phyloP scores from a whole-genome alignment of 2,329 filamentous ascomycete species.

The Sporothrix sp. region DNA sequence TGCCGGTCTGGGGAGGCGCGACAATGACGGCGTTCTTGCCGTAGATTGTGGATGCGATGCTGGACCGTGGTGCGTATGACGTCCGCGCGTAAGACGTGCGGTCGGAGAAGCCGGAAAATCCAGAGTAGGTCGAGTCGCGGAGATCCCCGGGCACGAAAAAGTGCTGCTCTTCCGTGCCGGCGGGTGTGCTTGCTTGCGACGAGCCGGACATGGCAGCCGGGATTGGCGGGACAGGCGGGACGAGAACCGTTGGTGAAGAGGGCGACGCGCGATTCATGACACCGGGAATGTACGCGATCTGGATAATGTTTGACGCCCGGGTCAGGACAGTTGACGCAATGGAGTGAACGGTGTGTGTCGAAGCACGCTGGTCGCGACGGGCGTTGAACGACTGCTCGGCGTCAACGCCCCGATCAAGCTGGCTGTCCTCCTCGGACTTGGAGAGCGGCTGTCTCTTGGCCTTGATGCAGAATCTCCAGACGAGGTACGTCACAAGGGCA shows the following conservation, averaged over 20 bases:
- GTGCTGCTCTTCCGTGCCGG: slow-evolving; percentile 63
- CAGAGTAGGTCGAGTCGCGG: slow-evolving; percentile 84
- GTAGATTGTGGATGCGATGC: slow-evolving; percentile 88
- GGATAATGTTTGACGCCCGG: slow-evolving; percentile 95
- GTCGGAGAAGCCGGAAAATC: slow-evolving; percentile 54
- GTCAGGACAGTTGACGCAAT: slow-evolving; percentile 94
- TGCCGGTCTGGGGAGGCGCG: slow-evolving; percentile 75
- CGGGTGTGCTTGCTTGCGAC: slow-evolving; percentile 47
- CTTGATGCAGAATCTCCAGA: slow-evolving; percentile 85
- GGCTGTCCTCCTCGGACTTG: slow-evolving; percentile 46
- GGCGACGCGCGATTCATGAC: slow-evolving; percentile 86
- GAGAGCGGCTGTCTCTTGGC: slow-evolving; percentile 54
- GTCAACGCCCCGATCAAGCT: slow-evolving; percentile 40
- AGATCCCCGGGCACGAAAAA: slow-evolving; percentile 90
- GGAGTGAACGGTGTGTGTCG: slow-evolving; percentile 77
- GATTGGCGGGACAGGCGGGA: slow-evolving; percentile 90
- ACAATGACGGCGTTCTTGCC: slow-evolving; percentile 79
- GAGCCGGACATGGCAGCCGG: slow-evolving; percentile 47
- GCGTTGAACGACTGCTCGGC: slow-evolving; percentile 42
- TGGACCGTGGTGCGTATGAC: slow-evolving; percentile 53
- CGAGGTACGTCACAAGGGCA: slow-evolving; percentile 62
- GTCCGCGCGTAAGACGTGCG: slow-evolving; percentile 51
- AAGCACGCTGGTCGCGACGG: slow-evolving; percentile 57
- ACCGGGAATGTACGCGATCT: slow-evolving; percentile 97
- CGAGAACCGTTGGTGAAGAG: slow-evolving; percentile 68